These are phyloP conservation scores for Phytopythium ostracodes DNA, from an alignment of 352 stramenopile species.

Conservation along the genomic window DNA sequence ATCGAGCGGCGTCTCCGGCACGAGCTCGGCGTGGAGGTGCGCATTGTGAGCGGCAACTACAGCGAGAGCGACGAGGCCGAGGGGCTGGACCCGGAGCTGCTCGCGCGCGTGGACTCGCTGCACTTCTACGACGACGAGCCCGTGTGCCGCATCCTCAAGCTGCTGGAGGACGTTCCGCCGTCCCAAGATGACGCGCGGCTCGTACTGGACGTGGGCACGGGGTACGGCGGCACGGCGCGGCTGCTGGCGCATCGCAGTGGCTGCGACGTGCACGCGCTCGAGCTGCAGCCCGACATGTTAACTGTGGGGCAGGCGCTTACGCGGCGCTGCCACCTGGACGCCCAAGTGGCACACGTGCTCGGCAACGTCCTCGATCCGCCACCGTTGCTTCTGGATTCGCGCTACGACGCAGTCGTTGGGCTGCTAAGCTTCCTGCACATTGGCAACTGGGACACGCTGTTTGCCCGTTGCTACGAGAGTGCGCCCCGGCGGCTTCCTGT, in stretches of 20 bases:
- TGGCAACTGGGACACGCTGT: slow-evolving; percentile 50
- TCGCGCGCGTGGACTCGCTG: slow-evolving; percentile 54
- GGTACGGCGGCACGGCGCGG: slow-evolving; percentile 84
- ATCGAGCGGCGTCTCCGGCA: slow-evolving; percentile 60
- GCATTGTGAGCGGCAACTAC: slow-evolving; percentile 15
- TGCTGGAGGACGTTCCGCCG: slow-evolving; percentile 18
- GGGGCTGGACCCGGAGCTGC: slow-evolving; percentile 38
- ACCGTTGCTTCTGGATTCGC: slow-evolving; percentile 8
- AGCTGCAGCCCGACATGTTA: slow-evolving; percentile 76
- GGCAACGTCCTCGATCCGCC: slow-evolving; percentile 54
- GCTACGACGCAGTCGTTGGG: slow-evolving; percentile 62
- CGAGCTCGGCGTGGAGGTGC: slow-evolving; percentile 10
- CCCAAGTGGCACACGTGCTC: slow-evolving; percentile 49
- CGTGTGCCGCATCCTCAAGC: slow-evolving; percentile 37
- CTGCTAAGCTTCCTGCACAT: slow-evolving; percentile 82
- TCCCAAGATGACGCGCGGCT: slow-evolving; percentile 9
- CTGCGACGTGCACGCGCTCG: slow-evolving; percentile 65
- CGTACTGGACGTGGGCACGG: slow-evolving; percentile 88
- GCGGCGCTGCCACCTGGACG: slow-evolving; percentile 39
- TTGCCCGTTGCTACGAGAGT: slow-evolving; percentile 56
- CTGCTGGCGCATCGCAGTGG: slow-evolving; percentile 70
- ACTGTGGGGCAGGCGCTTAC: slow-evolving; percentile 55
- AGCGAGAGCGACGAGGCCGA: neutral
- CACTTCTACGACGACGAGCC: slow-evolving; percentile 67
- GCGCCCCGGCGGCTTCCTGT: slow-evolving; percentile 59